These are phyloP conservation scores for Candida glucosophila DNA, from an alignment of 1,139 yeast species.

Conservation along the genomic window DNA sequence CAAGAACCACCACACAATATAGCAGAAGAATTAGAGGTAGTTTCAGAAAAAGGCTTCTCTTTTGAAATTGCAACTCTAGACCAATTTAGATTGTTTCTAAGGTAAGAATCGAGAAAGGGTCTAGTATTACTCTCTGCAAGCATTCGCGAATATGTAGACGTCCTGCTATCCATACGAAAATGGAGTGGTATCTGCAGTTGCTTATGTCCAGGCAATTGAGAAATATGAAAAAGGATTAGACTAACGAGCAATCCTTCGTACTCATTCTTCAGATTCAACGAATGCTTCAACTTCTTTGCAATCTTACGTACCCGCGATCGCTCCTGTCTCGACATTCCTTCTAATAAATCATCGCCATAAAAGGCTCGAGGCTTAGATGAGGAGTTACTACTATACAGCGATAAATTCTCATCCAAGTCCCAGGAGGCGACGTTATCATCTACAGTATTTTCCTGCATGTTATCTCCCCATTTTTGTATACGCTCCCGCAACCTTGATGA, in stretches of 20 bases:
- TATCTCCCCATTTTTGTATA: constrained; percentile 11
- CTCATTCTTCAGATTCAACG: constrained; percentile 2
- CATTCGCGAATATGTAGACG: constrained; percentile 6
- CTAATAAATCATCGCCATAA: constrained; percentile 14
- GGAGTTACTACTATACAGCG: constrained; percentile 1
- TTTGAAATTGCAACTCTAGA: too few species aligned
- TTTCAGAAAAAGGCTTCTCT: constrained; percentile 11
- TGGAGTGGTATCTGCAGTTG: constrained; percentile 1
- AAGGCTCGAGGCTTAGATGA: constrained; percentile 4
- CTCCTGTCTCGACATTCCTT: constrained; percentile 9
- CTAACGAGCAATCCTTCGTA: constrained; percentile 4
- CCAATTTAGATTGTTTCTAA: constrained; percentile 1
- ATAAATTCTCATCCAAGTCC: constrained; percentile 33
- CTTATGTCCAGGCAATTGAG: constrained; percentile 1
- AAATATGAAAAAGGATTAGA: constrained; percentile 6
- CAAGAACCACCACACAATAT: constrained; percentile 10
- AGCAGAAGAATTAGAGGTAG: constrained; percentile 12
- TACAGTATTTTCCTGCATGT: constrained; percentile 10
- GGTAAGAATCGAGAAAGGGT: constrained; percentile 2
- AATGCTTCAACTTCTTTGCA: constrained; percentile 3
- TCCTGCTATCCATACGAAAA: constrained; percentile 3
- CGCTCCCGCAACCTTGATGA: constrained; percentile 5
- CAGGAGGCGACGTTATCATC: constrained; percentile 40
- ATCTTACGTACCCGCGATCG: constrained; percentile 9
- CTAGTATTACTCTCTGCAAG: constrained; percentile 2